A percentile compares a stretch with the other conserved stretches of the same genome.
Evolutionary conservation across 306 rosid genomes (phyloP).

Genomic region (Mucuna pruriens): DNA sequence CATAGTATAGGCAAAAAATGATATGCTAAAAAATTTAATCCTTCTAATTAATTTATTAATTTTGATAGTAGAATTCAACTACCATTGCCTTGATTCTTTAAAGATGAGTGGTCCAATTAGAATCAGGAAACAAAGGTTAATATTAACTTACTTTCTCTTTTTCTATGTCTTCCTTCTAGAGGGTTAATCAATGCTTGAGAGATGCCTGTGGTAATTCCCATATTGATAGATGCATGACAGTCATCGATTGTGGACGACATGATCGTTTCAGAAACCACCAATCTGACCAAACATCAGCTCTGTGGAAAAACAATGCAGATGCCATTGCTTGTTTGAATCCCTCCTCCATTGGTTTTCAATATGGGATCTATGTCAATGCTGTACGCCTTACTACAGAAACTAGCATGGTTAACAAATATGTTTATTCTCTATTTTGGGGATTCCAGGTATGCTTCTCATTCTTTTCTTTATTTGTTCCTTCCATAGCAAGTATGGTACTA

Average conservation of each 20-base stretch:
- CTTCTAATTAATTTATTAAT: background rate
- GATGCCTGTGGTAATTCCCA: constrained; percentile 45
- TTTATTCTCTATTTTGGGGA: constrained; percentile 37
- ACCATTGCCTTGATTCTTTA: constrained; percentile 9
- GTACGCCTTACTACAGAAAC: constrained; percentile 30
- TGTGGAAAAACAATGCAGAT: constrained; percentile 36
- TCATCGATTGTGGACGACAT: constrained; percentile 75
- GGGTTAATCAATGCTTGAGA: constrained; percentile 86
- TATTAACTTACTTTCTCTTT: constrained; percentile 14
- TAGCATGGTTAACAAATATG: constrained; percentile 9
- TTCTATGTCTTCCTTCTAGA: constrained; percentile 45
- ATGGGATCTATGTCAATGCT: constrained; percentile 38
- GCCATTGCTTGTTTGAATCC: constrained; percentile 55
- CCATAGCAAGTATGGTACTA: background rate
- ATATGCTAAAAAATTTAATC: background rate
- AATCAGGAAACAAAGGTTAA: constrained; percentile 8
- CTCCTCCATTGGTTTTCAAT: background rate
- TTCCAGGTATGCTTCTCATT: constrained; percentile 35
- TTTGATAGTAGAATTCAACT: constrained; percentile 1
- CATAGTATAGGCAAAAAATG: background rate
- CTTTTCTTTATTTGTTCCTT: background rate
- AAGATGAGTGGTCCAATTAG: background rate
- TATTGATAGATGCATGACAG: constrained; percentile 22
- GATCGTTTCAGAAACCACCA: background rate
- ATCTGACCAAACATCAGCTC: background rate